A percentile compares a stretch with the other conserved stretches of the same genome.
Evolutionary conservation across 1,139 yeast species (phyloP).

Genomic region (Saccharomyces hybrid): DNA sequence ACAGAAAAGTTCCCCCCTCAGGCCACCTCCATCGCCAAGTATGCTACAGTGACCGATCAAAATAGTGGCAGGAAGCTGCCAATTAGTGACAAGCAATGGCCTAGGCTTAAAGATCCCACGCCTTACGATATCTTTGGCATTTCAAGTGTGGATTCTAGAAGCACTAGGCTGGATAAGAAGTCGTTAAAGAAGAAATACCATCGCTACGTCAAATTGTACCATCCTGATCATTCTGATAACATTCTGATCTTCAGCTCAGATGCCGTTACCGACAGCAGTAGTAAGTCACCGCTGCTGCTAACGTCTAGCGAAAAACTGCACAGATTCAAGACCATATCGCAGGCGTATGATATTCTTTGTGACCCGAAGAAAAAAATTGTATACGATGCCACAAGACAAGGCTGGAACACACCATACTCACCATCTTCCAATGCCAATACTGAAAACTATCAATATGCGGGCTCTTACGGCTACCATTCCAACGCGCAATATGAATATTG

Average conservation of each 20-base stretch:
- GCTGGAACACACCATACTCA: constrained; percentile 31
- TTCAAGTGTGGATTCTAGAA: constrained; percentile 23
- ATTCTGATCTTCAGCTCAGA: constrained; percentile 33
- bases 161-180: constrained; percentile 33
- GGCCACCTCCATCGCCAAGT: neutral
- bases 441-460: constrained; percentile 18
- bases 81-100: constrained; percentile 43
- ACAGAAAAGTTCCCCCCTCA: neutral
- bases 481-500: constrained; percentile 38
- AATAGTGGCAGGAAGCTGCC: neutral
- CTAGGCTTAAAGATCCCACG: constrained; percentile 47
- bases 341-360: constrained; percentile 65
- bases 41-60: neutral
- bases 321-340: constrained; percentile 65
- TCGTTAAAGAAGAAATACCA: constrained; percentile 50
- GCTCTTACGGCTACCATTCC: constrained; percentile 22
- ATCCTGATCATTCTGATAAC: constrained; percentile 52
- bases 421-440: constrained; percentile 9
- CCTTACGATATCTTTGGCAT: constrained; percentile 71
- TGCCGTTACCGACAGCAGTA: constrained; percentile 17
- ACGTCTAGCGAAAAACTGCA: constrained; percentile 41
- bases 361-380: constrained; percentile 44
- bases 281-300: constrained; percentile 12
- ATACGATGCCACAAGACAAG: constrained; percentile 40
- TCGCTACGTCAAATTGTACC: constrained; percentile 69